phyloP scores from a whole-genome alignment of 345 rosid species.

The Pugionium cornutum region DNA sequence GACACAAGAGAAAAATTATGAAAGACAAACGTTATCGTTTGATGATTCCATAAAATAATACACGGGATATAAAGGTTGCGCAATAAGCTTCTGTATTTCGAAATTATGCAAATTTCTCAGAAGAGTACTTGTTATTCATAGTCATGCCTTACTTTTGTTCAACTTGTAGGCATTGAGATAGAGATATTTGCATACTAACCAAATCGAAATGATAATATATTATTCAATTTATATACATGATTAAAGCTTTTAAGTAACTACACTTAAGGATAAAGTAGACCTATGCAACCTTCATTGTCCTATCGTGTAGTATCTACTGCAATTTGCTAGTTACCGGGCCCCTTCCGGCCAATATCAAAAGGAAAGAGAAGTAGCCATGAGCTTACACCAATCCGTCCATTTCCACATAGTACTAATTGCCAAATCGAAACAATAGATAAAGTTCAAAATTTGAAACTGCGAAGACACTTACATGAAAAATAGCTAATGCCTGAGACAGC shows the following conservation, averaged over 20 bases:
- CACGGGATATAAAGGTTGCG: constrained; percentile 15
- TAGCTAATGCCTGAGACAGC: constrained; percentile 86
- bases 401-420: constrained; percentile 4
- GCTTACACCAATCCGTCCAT: neutral
- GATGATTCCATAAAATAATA: constrained; percentile 4
- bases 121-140: constrained; percentile 14
- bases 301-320: constrained; percentile 8
- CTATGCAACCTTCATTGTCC: constrained; percentile 14
- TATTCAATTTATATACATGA: neutral
- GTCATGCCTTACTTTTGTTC: constrained; percentile 17
- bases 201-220: constrained; percentile 11
- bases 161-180: constrained; percentile 8
- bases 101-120: neutral
- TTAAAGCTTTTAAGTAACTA: neutral
- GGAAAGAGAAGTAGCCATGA: constrained; percentile 18
- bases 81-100: constrained; percentile 12
- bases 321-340: constrained; percentile 6
- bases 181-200: constrained; percentile 13
- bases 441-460: constrained; percentile 2
- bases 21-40: constrained; percentile 12
- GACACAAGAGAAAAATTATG: neutral
- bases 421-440: constrained; percentile 16
- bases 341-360: neutral
- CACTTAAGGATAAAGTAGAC: neutral
- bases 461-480: constrained; percentile 75